A percentile compares a stretch with the other conserved stretches of the same genome.
phyloP scores from a whole-genome alignment of 1,284 basidiomycete species.

The Trametes pubescens region DNA sequence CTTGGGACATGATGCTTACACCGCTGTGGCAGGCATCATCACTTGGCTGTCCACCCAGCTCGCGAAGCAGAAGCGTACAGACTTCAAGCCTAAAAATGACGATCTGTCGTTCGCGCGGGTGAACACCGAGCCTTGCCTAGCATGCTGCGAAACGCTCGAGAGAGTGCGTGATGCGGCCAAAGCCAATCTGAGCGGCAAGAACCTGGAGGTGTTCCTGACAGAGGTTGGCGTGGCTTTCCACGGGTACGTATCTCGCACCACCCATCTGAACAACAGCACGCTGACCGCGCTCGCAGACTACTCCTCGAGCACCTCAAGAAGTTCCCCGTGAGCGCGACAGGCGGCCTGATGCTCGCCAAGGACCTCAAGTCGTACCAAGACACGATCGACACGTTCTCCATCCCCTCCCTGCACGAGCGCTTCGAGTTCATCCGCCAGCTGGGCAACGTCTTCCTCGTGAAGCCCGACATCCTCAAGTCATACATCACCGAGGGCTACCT shows the following conservation, averaged over 20 bases:
- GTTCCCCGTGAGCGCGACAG: conserved; percentile 96
- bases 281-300: conserved; percentile 57
- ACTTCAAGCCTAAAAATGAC: conserved; percentile 97
- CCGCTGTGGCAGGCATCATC: conserved; percentile 60
- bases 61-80: conserved; percentile 93
- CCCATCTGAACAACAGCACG: background rate
- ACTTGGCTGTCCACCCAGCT: conserved; percentile 78
- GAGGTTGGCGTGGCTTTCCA: conserved; percentile 97
- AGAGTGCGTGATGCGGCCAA: conserved; percentile 80
- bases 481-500: conserved; percentile 94
- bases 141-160: conserved; percentile 87
- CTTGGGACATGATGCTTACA: background rate
- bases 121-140: conserved; percentile 95
- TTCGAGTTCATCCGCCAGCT: conserved; percentile 99
- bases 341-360: conserved; percentile 98
- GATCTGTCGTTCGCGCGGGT: conserved; percentile 93
- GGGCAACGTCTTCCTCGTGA: conserved; percentile 96
- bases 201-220: conserved; percentile 89
- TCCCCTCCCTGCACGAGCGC: conserved; percentile 89
- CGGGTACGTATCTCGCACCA: conserved; percentile 56
- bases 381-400: conserved; percentile 80
- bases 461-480: conserved; percentile 90
- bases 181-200: conserved; percentile 88
- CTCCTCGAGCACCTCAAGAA: conserved; percentile 95
- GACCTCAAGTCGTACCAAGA: conserved; percentile 99